Percentiles rank a stretch among this genome's conserved stretches.
Conservation (phyloP, 208 protist species). For the Herpetomonas samuelpessoai region DNA sequence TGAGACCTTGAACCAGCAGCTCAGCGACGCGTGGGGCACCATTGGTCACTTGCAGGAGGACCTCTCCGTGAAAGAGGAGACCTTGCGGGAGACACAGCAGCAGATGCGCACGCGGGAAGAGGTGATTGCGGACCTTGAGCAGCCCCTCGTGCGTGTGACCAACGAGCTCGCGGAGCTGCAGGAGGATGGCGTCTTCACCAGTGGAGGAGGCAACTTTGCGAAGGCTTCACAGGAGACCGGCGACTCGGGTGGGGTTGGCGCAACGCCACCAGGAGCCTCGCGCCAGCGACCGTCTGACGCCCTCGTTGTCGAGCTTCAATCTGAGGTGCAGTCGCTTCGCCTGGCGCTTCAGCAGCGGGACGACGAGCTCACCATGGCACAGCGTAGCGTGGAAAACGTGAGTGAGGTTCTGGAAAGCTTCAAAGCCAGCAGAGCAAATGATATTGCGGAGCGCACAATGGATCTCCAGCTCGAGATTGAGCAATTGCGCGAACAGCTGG, state of each 20-base stretch:
- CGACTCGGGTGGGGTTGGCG: conserved; percentile 3
- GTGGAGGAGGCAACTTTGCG: too few species aligned
- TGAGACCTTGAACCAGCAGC: conserved; percentile 55
- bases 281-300: conserved; percentile 13
- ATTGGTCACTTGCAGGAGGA: conserved; percentile 57
- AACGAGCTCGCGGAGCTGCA: conserved; percentile 42
- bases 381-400: conserved; percentile 28
- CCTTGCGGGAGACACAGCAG: conserved; percentile 24
- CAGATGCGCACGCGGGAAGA: conserved; percentile 29
- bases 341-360: conserved; percentile 32
- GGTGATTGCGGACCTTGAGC: conserved; percentile 23
- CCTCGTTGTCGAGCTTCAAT: conserved; percentile 13
- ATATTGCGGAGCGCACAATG: conserved; percentile 34
- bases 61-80: conserved; percentile 42
- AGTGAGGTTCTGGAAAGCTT: conserved; percentile 41
- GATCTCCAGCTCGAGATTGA: conserved; percentile 49
- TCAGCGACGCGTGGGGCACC: conserved; percentile 53
- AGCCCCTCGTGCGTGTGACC: conserved; percentile 17
- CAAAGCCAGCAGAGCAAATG: conserved; percentile 23
- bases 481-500: conserved; percentile 28
- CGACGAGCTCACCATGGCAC: conserved; percentile 32
- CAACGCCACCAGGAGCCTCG: conserved; percentile 6
- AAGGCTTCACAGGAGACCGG: too few species aligned
- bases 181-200: conserved; percentile 60
- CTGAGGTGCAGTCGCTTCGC: conserved; percentile 41